Base-by-base conservation (phyloP, 805 yeast species). In the Candida piceae region DNA sequence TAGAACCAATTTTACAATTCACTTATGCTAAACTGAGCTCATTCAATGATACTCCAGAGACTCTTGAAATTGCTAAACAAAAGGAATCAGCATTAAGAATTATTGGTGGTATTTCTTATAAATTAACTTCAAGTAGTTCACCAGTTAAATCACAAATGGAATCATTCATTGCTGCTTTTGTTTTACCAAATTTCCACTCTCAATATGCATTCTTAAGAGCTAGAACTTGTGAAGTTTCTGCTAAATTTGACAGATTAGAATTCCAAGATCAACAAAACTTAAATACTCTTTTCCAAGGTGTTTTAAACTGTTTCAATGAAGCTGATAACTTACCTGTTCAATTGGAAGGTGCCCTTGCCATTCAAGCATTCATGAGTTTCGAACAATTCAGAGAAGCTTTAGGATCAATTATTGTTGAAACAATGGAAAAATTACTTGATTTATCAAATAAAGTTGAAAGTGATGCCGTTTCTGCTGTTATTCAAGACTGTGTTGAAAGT, bases 401-500 rank as follows among this genome's bases (percentile, higher is more conserved):
- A 20, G 70, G 84, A 1, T 55, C 72, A 3, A 76, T 81, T 31
- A 83, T 90, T 39, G 73, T 89, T 22, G 84, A 84, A 25, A 78
- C 89, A 1, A 85, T 93, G 86, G 85, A 87, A 44, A 79, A 74
- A 46, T 66, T 93, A 39, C 66, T 90, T 46, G 74, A 72, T 8
- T 63, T 90, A 31, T 80, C 95, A 4, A 81, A 85, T 52, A 79
- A 80, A 40, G 77, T 89, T 46, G 98, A 90, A 52, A 78, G 83
- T 40, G 98, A 93, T 54, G 75, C 88, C 2, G 72, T 93, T 20
- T 78, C 95, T 16, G 84, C 82, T 17, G 96, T 90, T 6, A 87
- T 90, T 82, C 97, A 90, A 66, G 96, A 89, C 51, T 82, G 93
- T 56, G 97, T 90, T 21, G 96, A 89, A 54, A 77, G 75, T 40